Evolutionary conservation across 2,329 filamentous ascomycete species (phyloP).

Genomic region (Nothophaeocryptopus gaeumannii): DNA sequence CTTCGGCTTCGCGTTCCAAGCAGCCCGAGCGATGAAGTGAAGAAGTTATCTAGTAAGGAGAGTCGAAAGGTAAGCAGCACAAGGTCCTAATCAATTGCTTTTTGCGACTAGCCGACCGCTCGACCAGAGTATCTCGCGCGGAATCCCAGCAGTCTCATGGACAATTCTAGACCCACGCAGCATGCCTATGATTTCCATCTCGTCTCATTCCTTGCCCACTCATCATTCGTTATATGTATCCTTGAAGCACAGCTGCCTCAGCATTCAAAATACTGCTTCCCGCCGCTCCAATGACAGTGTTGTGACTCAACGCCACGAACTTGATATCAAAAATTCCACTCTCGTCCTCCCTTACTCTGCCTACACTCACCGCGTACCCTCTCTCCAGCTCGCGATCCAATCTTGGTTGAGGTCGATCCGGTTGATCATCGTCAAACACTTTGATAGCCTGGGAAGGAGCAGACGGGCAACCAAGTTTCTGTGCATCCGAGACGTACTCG

Average conservation of each 20-base stretch:
- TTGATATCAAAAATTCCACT: conserved; percentile 90
- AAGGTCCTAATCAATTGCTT: too few relatives aligned
- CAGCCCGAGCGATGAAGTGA: too few relatives aligned
- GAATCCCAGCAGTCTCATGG: too few relatives aligned
- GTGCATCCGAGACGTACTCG: conserved; percentile 76
- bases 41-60: too few relatives aligned
- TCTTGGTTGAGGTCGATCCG: conserved; percentile 85
- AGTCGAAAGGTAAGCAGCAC: too few relatives aligned
- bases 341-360: conserved; percentile 79
- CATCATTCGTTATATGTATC: conserved; percentile 47
- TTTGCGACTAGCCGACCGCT: too few relatives aligned
- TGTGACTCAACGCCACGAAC: conserved; percentile 90
- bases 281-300: conserved; percentile 91
- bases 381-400: conserved; percentile 80
- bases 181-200: too few relatives aligned
- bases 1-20: too few relatives aligned
- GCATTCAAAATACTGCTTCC: conserved; percentile 94
- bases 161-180: too few relatives aligned
- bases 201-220: too few relatives aligned
- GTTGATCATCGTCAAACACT: conserved; percentile 72
- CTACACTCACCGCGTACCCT: conserved; percentile 89
- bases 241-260: conserved; percentile 87
- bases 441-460: conserved; percentile 78
- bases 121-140: too few relatives aligned
- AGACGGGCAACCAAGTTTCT: conserved; percentile 79